Base-by-base conservation (phyloP, 2,329 filamentous ascomycete species). In the Purpureocillium lavendulum region DNA sequence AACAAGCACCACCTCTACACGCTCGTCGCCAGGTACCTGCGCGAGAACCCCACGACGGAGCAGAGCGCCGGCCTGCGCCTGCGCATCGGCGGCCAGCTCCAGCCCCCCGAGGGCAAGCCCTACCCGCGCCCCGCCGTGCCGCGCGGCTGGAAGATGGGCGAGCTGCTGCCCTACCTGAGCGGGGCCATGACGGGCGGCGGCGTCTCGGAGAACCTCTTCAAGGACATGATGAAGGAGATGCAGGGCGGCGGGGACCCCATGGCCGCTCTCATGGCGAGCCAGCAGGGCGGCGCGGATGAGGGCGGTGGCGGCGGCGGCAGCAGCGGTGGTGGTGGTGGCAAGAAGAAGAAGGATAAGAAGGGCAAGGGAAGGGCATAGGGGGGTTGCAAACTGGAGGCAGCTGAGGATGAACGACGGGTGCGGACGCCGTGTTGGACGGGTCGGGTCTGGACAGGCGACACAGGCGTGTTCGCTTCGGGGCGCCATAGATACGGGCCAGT, bases 201-300 rank as follows among this genome's bases (percentile, higher is more conserved):
- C 29, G 87, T 97, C 10, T 89, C 80, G 45, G 92, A 98, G 61
- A 94, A 97, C 56, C 78, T 96, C 45, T 80, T 97, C 55, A 87
- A 92, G 69, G 89, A 96, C 51, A 94, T 96, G 73, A 95, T 97
- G 89, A 82, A 80, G 55, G 87, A 94, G 67, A 94, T 97, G 87
- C 69, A 72, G 54, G 61, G 61, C 3, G 65, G 62, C 2, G 70
- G 64, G 1, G 68, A 71, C 31, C 64, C 61, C 7, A 68, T 69
- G 66, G 54, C 59, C 7, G 66, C 64, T 30, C 45, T 66, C 40
- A 66, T 66, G 63, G 64, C 59, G 7, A 60, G 52, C 24, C 45
- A 47, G 39, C 40, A 41, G 40, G 58, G 54, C 35, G 57, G 43
- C 2, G 60, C 55, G 2, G 57, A 52, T 11, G 50, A 47, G 1